phyloP scores from a whole-genome alignment of 2,329 filamentous ascomycete species.

The Cladosporium sp. region DNA sequence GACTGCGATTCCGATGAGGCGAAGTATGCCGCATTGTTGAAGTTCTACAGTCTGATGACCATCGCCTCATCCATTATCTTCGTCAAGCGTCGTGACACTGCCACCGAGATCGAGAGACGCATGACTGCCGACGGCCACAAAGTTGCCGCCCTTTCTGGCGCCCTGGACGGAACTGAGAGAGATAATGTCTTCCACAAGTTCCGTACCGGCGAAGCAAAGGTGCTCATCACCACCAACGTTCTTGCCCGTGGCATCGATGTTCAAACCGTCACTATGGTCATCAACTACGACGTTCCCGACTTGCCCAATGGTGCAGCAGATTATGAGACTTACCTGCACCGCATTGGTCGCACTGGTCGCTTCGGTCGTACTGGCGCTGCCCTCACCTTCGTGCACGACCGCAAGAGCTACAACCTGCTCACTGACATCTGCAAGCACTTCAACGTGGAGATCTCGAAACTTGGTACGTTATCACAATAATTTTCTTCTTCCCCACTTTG shows the following conservation, averaged over 20 bases:
- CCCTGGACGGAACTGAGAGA: slow-evolving; percentile 78
- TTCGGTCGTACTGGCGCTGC: slow-evolving; percentile 96
- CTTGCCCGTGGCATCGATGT: slow-evolving; percentile 94
- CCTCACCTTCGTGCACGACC: slow-evolving; percentile 90
- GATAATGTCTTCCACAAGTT: slow-evolving; percentile 85
- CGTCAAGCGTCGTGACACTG: slow-evolving; percentile 88
- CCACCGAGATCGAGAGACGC: slow-evolving; percentile 77
- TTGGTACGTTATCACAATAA: slow-evolving; percentile 41
- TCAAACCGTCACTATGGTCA: slow-evolving; percentile 89
- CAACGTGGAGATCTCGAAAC: slow-evolving; percentile 73
- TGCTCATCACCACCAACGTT: slow-evolving; percentile 96
- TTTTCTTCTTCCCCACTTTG: background rate
- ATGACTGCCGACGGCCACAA: slow-evolving; percentile 90
- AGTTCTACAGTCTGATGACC: slow-evolving; percentile 93
- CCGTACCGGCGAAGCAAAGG: slow-evolving; percentile 83
- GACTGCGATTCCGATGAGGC: slow-evolving; percentile 79
- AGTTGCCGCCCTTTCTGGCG: slow-evolving; percentile 85
- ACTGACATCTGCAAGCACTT: slow-evolving; percentile 79
- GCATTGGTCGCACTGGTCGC: slow-evolving; percentile 93
- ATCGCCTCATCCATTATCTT: slow-evolving; percentile 98
- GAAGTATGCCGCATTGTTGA: slow-evolving; percentile 86
- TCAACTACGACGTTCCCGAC: slow-evolving; percentile 77
- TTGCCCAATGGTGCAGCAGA: slow-evolving; percentile 69
- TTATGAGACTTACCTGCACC: slow-evolving; percentile 93
- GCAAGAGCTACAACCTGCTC: slow-evolving; percentile 76